phyloP scores from a whole-genome alignment of 352 stramenopile species.

The Globisporangium emineosum region DNA sequence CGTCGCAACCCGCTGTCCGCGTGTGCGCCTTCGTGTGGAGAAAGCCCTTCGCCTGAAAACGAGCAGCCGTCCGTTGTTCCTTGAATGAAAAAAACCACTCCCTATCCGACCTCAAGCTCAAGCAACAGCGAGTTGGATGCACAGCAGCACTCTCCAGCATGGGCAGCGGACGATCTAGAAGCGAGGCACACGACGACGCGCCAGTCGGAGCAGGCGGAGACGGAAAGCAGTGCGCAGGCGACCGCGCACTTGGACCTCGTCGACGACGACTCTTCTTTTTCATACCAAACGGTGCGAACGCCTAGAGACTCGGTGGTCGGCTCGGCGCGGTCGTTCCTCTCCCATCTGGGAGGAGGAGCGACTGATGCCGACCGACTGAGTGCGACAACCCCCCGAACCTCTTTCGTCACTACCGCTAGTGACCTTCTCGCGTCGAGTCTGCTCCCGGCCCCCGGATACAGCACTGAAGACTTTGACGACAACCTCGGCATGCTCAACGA shows the following conservation, averaged over 20 bases:
- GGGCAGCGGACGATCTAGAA: slow-evolving; percentile 19
- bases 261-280: slow-evolving; percentile 49
- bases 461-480: slow-evolving; percentile 16
- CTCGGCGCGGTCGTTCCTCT: slow-evolving; percentile 15
- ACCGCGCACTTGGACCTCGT: slow-evolving; percentile 12
- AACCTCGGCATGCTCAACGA: slow-evolving; percentile 17
- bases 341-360: not conserved
- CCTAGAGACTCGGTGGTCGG: slow-evolving; percentile 45
- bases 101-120: slow-evolving; percentile 15
- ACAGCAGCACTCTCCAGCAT: slow-evolving; percentile 7
- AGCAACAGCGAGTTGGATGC: slow-evolving; percentile 19
- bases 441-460: slow-evolving; percentile 11
- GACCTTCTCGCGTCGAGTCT: slow-evolving; percentile 15
- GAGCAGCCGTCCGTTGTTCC: slow-evolving; percentile 13
- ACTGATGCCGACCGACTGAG: slow-evolving; percentile 13
- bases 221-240: slow-evolving; percentile 1
- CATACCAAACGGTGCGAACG: slow-evolving; percentile 58
- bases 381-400: slow-evolving; percentile 19
- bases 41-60: slow-evolving; percentile 15
- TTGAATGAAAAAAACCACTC: slow-evolving; percentile 24
- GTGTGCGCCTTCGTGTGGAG: slow-evolving; percentile 11
- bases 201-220: not conserved
- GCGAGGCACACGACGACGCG: not conserved
- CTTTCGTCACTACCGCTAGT: slow-evolving; percentile 20
- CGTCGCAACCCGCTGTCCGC: not conserved